Evolutionary conservation across 2,329 filamentous ascomycete species (phyloP).

Genomic region (Colletotrichum liaoningense): DNA sequence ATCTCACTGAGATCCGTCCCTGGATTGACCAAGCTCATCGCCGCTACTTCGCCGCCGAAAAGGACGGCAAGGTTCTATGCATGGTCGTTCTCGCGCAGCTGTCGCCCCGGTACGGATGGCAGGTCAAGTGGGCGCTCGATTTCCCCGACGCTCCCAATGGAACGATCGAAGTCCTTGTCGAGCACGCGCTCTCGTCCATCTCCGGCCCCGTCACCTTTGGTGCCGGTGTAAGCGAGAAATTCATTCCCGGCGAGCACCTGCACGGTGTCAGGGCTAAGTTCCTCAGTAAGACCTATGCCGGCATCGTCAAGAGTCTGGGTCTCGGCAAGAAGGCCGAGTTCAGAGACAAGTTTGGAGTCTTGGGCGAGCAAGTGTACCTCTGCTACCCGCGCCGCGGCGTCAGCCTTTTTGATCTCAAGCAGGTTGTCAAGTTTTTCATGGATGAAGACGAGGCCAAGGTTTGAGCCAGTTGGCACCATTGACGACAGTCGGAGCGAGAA

Average conservation of each 20-base stretch:
- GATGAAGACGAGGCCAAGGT: conserved; percentile 58
- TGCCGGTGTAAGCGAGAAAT: conserved; percentile 79
- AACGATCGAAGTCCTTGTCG: conserved; percentile 86
- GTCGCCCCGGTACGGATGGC: conserved; percentile 84
- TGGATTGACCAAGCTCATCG: conserved; percentile 88
- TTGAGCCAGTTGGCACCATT: not conserved
- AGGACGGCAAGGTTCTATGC: conserved; percentile 78
- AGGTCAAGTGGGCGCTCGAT: conserved; percentile 96
- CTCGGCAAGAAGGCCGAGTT: conserved; percentile 89
- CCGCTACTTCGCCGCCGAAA: conserved; percentile 85
- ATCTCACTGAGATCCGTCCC: conserved; percentile 88
- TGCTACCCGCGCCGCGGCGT: conserved; percentile 90
- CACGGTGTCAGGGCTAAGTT: conserved; percentile 84
- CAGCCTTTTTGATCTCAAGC: conserved; percentile 82
- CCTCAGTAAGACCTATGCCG: conserved; percentile 83
- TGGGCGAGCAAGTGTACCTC: conserved; percentile 87
- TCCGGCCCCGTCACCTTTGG: conserved; percentile 82
- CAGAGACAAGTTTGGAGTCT: conserved; percentile 87
- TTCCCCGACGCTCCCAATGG: conserved; percentile 90
- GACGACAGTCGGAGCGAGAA: not conserved
- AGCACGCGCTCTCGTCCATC: conserved; percentile 70
- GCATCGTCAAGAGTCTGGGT: conserved; percentile 84
- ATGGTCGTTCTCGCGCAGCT: conserved; percentile 88
- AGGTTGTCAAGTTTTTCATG: conserved; percentile 92
- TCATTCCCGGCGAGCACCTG: conserved; percentile 85